Percentiles rank a stretch among this genome's conserved stretches.
These are phyloP conservation scores for Teratosphaeria zuluensis DNA, from an alignment of 2,329 filamentous ascomycete genomes.

Conservation along the genomic window DNA sequence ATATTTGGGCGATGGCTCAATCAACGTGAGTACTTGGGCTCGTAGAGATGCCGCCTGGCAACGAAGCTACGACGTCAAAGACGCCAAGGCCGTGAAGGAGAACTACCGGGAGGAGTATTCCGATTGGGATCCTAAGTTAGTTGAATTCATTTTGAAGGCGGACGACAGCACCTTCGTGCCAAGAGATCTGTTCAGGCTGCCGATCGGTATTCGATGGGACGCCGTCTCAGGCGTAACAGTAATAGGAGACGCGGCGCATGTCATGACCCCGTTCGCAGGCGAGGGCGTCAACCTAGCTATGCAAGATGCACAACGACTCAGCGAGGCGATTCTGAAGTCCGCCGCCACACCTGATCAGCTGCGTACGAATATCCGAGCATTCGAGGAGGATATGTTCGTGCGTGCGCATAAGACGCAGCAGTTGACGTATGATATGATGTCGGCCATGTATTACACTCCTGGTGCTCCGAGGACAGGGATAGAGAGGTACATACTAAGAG, in stretches of 20 bases:
- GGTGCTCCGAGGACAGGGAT: conserved; percentile 38
- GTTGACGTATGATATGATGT: conserved; percentile 35
- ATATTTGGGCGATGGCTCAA: conserved; percentile 18
- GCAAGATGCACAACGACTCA: conserved; percentile 44
- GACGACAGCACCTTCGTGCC: conserved; percentile 15
- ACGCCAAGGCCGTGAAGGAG: conserved; percentile 3
- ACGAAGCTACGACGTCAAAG: conserved; percentile 30
- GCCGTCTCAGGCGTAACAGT: conserved; percentile 43
- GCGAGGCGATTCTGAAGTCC: conserved; percentile 31
- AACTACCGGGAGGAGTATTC: conserved; percentile 4
- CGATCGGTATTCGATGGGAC: conserved; percentile 32
- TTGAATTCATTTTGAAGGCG: conserved; percentile 17
- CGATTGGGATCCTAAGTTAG: conserved; percentile 24
- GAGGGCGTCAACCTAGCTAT: conserved; percentile 52
- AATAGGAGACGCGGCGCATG: conserved; percentile 52
- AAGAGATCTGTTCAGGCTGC: conserved; percentile 25
- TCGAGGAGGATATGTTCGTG: conserved; percentile 31
- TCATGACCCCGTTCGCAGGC: conserved; percentile 39
- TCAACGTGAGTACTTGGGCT: conserved; percentile 21
- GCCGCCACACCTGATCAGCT: conserved; percentile 9
- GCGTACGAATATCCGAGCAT: conserved; percentile 19
- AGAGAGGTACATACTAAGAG: conserved; percentile 24
- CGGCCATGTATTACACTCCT: conserved; percentile 40
- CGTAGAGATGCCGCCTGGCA: conserved; percentile 23
- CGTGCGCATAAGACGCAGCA: conserved; percentile 25